Conservation (phyloP, 2,329 filamentous ascomycete genomes). For the Penicillium verrucosum region DNA sequence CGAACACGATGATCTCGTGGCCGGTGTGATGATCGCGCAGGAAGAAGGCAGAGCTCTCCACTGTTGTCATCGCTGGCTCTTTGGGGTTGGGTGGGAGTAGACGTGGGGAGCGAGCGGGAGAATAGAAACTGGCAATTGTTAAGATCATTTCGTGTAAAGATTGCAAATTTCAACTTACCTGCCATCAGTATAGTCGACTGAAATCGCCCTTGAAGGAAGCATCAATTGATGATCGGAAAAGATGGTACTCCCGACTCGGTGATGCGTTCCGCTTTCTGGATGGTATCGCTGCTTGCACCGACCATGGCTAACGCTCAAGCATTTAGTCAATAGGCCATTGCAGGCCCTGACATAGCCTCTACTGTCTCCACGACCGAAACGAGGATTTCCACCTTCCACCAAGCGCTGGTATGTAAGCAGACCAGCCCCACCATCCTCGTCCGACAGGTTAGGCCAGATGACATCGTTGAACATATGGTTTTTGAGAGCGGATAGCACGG, state of each 20-base stretch:
- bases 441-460: conserved; percentile 95
- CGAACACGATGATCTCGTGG: conserved; percentile 85
- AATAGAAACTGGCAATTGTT: conserved; percentile 27
- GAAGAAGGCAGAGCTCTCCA: conserved; percentile 88
- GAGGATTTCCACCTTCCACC: conserved; percentile 81
- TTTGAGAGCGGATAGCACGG: conserved; percentile 89
- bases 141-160: neutral
- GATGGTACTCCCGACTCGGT: conserved; percentile 52
- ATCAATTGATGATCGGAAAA: conserved; percentile 49
- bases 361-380: conserved; percentile 73
- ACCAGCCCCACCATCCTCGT: conserved; percentile 92
- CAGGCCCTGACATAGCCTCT: conserved; percentile 85
- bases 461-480: conserved; percentile 95
- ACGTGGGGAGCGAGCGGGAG: conserved; percentile 31
- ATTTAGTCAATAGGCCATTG: conserved; percentile 83
- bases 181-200: conserved; percentile 32
- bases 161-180: conserved; percentile 24
- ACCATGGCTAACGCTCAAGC: conserved; percentile 84
- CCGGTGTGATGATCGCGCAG: conserved; percentile 70
- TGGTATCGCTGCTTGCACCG: conserved; percentile 73
- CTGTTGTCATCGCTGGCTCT: conserved; percentile 28
- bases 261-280: conserved; percentile 50
- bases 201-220: conserved; percentile 39
- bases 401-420: conserved; percentile 87
- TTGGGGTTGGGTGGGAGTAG: conserved; percentile 16